Conservation (phyloP, 2,329 filamentous ascomycete species). For the Coniella lustricola region DNA sequence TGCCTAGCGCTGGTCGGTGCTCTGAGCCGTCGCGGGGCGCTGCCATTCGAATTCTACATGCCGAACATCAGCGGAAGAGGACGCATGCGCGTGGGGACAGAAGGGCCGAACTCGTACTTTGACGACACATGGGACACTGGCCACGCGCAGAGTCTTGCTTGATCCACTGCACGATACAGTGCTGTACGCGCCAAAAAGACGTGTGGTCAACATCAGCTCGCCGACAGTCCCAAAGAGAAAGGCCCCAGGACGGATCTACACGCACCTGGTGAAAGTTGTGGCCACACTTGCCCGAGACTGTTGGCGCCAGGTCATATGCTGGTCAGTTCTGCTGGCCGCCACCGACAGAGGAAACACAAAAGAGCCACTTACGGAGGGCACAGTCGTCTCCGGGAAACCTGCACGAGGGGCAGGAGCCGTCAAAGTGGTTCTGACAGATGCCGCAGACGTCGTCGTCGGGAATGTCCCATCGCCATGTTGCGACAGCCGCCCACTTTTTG, state of each 20-base stretch:
- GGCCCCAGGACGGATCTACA: constrained; percentile 30
- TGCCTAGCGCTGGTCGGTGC: constrained; percentile 10
- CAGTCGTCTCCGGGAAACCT: constrained; percentile 97
- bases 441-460: constrained; percentile 96
- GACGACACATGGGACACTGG: constrained; percentile 95
- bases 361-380: constrained; percentile 63
- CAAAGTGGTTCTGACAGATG: constrained; percentile 96
- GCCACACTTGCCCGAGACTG: constrained; percentile 92
- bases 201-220: too few species aligned
- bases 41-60: constrained; percentile 11
- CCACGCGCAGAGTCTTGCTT: constrained; percentile 89
- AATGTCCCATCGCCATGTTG: constrained; percentile 96
- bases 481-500: constrained; percentile 86
- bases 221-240: too few species aligned
- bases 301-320: background rate
- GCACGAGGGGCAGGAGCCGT: constrained; percentile 95
- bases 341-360: too few species aligned
- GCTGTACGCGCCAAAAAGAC: constrained; percentile 41
- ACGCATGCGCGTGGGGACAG: background rate
- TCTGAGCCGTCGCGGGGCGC: constrained; percentile 18
- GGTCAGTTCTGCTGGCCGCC: background rate
- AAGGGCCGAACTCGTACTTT: constrained; percentile 52
- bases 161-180: constrained; percentile 95
- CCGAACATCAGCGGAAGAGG: background rate
- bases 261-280: constrained; percentile 96